Conservation (phyloP, 257 asterid species). For the Nicotiana knightiana region DNA sequence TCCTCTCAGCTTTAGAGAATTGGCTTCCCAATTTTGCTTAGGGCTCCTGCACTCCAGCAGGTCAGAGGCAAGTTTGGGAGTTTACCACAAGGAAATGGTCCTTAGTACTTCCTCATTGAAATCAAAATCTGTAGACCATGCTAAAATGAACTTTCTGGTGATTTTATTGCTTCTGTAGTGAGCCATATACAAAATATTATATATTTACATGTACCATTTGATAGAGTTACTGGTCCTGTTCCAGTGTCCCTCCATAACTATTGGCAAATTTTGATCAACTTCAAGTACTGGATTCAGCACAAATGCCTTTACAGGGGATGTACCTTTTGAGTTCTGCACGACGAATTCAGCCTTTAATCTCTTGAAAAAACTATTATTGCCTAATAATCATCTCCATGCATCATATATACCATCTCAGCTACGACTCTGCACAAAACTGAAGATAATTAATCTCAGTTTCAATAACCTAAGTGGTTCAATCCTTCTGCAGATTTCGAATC, state of each 20-base stretch:
- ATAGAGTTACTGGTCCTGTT: slow-evolving; percentile 2
- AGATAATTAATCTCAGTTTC: no score
- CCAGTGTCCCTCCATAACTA: slow-evolving; percentile 19
- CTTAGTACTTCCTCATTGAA: neutral
- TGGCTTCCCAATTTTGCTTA: neutral
- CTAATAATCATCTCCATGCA: slow-evolving; percentile 58
- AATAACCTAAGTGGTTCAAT: no score
- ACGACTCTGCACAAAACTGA: slow-evolving; percentile 17
- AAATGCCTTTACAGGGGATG: slow-evolving; percentile 52
- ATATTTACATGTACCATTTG: no score
- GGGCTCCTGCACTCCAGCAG: neutral
- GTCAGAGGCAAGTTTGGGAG: neutral
- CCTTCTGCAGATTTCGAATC: no score
- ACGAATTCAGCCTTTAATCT: slow-evolving; percentile 17
- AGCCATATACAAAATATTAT: no score
- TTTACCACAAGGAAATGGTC: neutral
- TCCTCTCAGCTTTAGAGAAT: neutral
- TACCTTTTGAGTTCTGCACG: slow-evolving; percentile 60
- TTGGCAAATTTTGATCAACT: slow-evolving; percentile 48
- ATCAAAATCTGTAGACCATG: neutral
- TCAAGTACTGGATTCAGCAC: slow-evolving; percentile 70
- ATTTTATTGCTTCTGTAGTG: no score
- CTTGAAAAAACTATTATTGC: slow-evolving; percentile 49
- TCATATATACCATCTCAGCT: slow-evolving; percentile 46
- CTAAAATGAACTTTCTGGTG: no score